These are phyloP conservation scores for Pythium aristosporum DNA, from an alignment of 352 stramenopile species.

Conservation along the genomic window DNA sequence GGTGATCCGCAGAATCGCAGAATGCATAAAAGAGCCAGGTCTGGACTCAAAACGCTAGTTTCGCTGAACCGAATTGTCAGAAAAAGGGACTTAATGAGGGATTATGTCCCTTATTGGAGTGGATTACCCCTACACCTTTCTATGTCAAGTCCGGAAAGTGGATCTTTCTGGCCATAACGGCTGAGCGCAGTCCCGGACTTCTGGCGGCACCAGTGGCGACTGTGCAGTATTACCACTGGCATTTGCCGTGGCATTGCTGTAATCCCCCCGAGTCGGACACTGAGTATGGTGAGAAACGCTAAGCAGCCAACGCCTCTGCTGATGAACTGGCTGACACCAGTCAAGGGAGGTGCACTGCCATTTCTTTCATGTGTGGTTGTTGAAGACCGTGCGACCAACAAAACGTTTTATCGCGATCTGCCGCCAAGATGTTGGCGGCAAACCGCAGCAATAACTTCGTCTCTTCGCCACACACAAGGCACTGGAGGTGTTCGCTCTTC, in stretches of 20 bases:
- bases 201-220: too few species aligned
- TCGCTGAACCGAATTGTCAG: conserved; percentile 18
- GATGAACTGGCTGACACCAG: background rate
- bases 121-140: conserved; percentile 13
- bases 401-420: background rate
- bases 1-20: conserved; percentile 20
- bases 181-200: background rate
- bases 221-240: too few species aligned
- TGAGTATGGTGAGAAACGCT: too few species aligned
- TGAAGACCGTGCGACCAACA: background rate
- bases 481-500: background rate
- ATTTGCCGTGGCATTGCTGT: too few species aligned
- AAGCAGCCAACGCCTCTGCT: background rate
- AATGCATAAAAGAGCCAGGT: conserved; percentile 23
- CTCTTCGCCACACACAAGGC: too few species aligned
- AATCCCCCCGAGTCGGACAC: too few species aligned
- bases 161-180: conserved; percentile 28
- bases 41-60: conserved; percentile 21
- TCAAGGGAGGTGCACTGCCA: background rate
- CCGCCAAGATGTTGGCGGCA: too few species aligned
- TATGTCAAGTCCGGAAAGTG: conserved; percentile 22
- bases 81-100: background rate
- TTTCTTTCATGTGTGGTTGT: background rate
- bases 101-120: conserved; percentile 1
- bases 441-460: too few species aligned